Evolutionary conservation across 257 asterid species (phyloP), one percentile per base, ranked within the genome.

Genomic region (Primulina tabacum): DNA sequence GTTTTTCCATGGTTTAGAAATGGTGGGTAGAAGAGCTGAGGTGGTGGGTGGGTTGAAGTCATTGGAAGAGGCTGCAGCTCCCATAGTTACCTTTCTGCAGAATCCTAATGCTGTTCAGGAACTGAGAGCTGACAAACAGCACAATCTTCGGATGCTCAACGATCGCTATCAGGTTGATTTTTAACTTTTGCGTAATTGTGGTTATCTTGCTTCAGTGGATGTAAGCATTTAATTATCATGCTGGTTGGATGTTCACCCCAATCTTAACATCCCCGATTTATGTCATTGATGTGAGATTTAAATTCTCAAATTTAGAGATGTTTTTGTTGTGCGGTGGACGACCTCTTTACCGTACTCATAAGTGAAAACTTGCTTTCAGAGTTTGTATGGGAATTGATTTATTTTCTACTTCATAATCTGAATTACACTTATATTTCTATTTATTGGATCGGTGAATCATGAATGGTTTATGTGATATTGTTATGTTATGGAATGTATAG

Each of bases 21-120:
- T 94, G 99, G 82, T 94, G 82, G 97, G 92, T 43, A 87, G 98
- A 77, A 87, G 98, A 80, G 92, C 77, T 4, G 97, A 89, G 81
- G 98, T 90, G 70, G 98, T 93, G 71, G 96, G 95, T 30, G 83
- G 97, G 79, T 72, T 93, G 84, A 90, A 93, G 77, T 77, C 92
- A 8, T 72, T 90, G 83, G 97, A 93, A 83, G 98, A 93, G 72
- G 89, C 84, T 24, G 99, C 98, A 14, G 93, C 96, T 64, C 98
- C 97, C 14, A 84, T 91, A 77, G 60, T 91, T 73, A 76, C 78
- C 7, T 94, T 94, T 79, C 75, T 94, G 82, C 97, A 85, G 90
- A 91, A 94, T 71, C 89, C 96, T 62, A 90, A 70, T 75, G 95
- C 97, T 18, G 86, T 88, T 68, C 96, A 86, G 80, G 99, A 94